Evolutionary conservation across 768 basidiomycete genomes (phyloP).

Genomic region (Trametes gibbosa): DNA sequence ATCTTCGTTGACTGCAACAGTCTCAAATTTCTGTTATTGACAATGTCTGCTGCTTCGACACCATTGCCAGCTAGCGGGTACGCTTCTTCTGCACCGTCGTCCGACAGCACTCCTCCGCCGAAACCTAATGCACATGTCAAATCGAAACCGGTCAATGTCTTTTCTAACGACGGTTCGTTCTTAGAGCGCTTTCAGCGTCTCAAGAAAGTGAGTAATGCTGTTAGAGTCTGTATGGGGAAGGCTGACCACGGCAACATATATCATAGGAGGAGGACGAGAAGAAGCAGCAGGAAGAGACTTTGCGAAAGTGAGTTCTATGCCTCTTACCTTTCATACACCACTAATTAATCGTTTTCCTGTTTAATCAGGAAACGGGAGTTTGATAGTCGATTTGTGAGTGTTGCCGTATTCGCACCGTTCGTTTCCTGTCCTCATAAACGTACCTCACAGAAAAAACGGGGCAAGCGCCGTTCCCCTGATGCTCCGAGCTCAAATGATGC

Average conservation of each 20-base stretch:
- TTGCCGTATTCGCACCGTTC: neutral
- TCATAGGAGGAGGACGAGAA: constrained; percentile 55
- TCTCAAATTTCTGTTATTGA: neutral
- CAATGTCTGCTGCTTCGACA: constrained; percentile 23
- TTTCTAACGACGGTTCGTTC: constrained; percentile 70
- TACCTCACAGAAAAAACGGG: constrained; percentile 49
- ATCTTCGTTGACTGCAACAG: neutral
- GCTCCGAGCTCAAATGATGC: constrained; percentile 31
- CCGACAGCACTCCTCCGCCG: constrained; percentile 26
- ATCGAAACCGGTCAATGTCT: constrained; percentile 55
- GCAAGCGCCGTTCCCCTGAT: constrained; percentile 53
- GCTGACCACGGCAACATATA: neutral
- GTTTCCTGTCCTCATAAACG: neutral
- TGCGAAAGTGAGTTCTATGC: constrained; percentile 42
- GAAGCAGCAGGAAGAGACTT: constrained; percentile 49
- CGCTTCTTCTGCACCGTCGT: constrained; percentile 26
- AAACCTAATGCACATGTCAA: constrained; percentile 29
- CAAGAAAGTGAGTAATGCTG: constrained; percentile 43
- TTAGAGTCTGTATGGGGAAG: neutral
- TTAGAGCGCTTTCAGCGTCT: constrained; percentile 59
- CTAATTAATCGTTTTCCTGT: neutral
- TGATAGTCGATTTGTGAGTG: constrained; percentile 59
- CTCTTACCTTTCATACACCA: neutral
- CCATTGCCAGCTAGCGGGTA: constrained; percentile 28
- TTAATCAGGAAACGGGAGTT: constrained; percentile 54